Evolutionary conservation across 2,329 filamentous ascomycete genomes (phyloP).

Genomic region (Macrophomina pseudophaseolina): DNA sequence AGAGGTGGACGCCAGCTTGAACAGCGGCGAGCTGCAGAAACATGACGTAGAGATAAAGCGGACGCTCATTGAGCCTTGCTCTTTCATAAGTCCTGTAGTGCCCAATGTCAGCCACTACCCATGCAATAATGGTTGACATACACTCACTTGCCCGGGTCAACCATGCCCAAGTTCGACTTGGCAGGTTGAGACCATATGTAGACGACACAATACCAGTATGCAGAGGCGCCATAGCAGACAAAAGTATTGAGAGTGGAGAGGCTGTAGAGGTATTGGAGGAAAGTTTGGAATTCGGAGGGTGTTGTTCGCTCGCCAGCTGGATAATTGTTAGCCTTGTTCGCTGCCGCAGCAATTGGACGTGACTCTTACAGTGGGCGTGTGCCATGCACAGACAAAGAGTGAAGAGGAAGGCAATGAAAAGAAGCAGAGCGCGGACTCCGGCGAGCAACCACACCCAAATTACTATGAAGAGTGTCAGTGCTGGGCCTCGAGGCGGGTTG

Average conservation of each 20-base stretch:
- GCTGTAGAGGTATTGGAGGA: constrained; percentile 63
- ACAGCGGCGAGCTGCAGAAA: constrained; percentile 70
- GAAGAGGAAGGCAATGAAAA: constrained; percentile 76
- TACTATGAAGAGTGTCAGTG: constrained; percentile 55
- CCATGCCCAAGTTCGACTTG: constrained; percentile 69
- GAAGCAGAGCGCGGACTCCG: constrained; percentile 73
- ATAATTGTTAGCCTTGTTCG: constrained; percentile 1
- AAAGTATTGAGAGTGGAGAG: constrained; percentile 71
- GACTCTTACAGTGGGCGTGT: constrained; percentile 67
- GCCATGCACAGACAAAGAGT: constrained; percentile 86
- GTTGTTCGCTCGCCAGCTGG: constrained; percentile 63
- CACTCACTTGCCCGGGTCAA: constrained; percentile 65
- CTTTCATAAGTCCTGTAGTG: constrained; percentile 61
- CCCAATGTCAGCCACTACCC: neutral
- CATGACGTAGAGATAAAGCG: constrained; percentile 77
- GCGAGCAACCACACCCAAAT: constrained; percentile 91
- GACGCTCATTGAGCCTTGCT: constrained; percentile 80
- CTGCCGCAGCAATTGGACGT: neutral
- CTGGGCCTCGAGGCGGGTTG: neutral
- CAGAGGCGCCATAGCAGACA: constrained; percentile 77
- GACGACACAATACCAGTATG: constrained; percentile 77
- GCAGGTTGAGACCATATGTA: constrained; percentile 74
- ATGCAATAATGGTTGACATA: neutral
- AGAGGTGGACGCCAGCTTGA: constrained; percentile 74
- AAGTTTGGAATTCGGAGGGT: constrained; percentile 68